A percentile compares a stretch with the other conserved stretches of the same genome.
phyloP scores from a whole-genome alignment of 1,284 basidiomycete species.

The Wallemia mellicola region DNA sequence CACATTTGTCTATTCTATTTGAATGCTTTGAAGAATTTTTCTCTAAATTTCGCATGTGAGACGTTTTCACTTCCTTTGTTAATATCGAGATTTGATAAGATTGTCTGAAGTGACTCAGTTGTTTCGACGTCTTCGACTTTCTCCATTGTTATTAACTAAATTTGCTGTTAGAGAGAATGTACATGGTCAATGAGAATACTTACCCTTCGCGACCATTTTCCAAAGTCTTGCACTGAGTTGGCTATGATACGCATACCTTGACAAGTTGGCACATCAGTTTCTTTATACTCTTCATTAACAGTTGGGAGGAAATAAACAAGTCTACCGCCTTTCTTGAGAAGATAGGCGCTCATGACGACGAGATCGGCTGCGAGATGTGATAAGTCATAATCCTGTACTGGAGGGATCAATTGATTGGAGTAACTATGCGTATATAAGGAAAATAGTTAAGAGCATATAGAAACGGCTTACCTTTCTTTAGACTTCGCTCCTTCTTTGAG shows the following conservation, averaged over 20 bases:
- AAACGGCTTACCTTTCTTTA: not conserved
- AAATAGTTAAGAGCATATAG: no score
- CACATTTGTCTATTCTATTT: not conserved
- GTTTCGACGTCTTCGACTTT: not conserved
- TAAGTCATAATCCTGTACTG: constrained; percentile 76
- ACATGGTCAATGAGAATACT: constrained; percentile 13
- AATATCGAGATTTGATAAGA: not conserved
- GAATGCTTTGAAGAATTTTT: not conserved
- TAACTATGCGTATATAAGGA: not conserved
- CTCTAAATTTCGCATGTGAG: not conserved
- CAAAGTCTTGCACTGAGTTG: constrained; percentile 80
- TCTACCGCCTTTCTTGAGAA: constrained; percentile 57
- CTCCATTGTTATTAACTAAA: not conserved
- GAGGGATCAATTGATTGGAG: constrained; percentile 40
- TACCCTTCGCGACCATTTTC: constrained; percentile 74
- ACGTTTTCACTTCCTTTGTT: not conserved
- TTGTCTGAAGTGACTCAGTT: not conserved
- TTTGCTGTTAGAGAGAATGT: not conserved
- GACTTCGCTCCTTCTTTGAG: constrained; percentile 5
- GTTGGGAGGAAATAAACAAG: constrained; percentile 89
- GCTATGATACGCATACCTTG: constrained; percentile 65
- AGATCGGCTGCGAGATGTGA: constrained; percentile 54
- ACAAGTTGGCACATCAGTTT: constrained; percentile 41
- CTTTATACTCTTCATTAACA: constrained; percentile 61
- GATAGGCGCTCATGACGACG: constrained; percentile 46